Percentiles rank a stretch among this genome's conserved stretches.
Evolutionary conservation across 768 basidiomycete species (phyloP).

Genomic region (Termitomyces sp.): DNA sequence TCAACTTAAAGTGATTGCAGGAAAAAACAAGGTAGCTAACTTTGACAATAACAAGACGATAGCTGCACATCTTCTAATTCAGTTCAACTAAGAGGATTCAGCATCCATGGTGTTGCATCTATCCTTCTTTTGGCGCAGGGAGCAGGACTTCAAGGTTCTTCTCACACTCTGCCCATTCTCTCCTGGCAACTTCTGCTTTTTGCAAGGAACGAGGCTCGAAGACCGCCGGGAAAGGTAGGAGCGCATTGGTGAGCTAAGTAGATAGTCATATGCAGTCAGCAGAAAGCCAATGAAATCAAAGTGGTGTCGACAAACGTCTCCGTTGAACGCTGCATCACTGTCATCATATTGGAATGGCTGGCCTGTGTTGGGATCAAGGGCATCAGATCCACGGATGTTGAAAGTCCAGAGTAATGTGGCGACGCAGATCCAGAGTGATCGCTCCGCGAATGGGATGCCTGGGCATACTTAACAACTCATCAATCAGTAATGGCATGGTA

Average conservation of each 20-base stretch:
- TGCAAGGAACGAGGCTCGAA: background rate
- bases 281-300: too few relatives aligned
- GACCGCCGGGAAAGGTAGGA: background rate
- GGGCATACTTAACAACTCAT: too few relatives aligned
- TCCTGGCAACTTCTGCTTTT: background rate
- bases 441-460: too few relatives aligned
- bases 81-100: too few relatives aligned
- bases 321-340: background rate
- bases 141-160: background rate
- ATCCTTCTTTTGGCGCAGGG: background rate
- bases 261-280: too few relatives aligned
- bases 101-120: background rate
- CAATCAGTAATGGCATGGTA: too few relatives aligned
- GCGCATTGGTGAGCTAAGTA: background rate
- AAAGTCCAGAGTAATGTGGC: background rate
- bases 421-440: background rate
- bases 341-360: background rate
- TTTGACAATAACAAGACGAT: too few relatives aligned
- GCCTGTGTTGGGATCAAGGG: background rate
- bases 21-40: too few relatives aligned
- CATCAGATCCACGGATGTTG: background rate
- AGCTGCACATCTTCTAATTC: too few relatives aligned
- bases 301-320: background rate
- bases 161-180: background rate
- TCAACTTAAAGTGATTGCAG: too few relatives aligned